Conservation (phyloP, 352 stramenopile species). For the Phytopythium vexans region DNA sequence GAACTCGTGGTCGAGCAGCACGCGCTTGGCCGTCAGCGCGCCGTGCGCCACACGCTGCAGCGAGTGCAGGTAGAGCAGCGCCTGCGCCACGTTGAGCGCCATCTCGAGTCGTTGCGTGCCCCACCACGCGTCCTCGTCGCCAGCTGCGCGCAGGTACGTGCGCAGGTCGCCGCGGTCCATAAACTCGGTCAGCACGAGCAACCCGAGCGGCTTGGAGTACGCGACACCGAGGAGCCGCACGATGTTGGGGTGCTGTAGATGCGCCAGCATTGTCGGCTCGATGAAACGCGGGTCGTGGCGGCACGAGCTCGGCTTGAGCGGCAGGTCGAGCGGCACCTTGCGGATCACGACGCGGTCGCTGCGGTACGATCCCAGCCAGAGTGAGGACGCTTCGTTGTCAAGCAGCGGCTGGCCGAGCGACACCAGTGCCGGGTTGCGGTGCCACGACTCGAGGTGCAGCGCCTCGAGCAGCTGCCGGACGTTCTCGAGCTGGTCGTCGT, state of each 20-base stretch:
- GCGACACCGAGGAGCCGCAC: slow-evolving; percentile 47
- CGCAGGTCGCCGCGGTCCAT: slow-evolving; percentile 4
- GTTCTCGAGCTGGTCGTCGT: background rate
- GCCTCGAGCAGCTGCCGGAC: background rate
- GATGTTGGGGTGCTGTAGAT: slow-evolving; percentile 44
- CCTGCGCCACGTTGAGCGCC: slow-evolving; percentile 50
- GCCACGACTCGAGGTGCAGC: background rate
- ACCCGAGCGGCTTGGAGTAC: slow-evolving; percentile 56
- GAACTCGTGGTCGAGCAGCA: slow-evolving; percentile 51
- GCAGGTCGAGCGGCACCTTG: too few species aligned
- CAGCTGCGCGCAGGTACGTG: slow-evolving; percentile 22
- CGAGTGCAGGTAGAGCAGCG: slow-evolving; percentile 63
- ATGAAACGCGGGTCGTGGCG: slow-evolving; percentile 18
- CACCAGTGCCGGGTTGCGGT: background rate
- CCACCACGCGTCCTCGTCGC: slow-evolving; percentile 41
- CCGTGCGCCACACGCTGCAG: slow-evolving; percentile 51
- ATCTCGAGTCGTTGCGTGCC: slow-evolving; percentile 49
- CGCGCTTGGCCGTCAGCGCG: slow-evolving; percentile 57
- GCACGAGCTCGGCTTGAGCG: slow-evolving; percentile 51
- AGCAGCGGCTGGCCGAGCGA: background rate
- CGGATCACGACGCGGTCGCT: slow-evolving; percentile 35
- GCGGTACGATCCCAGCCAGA: slow-evolving; percentile 54
- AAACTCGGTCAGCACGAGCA: slow-evolving; percentile 69
- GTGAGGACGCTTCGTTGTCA: slow-evolving; percentile 10
- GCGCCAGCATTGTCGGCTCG: slow-evolving; percentile 1